Evolutionary conservation across 2,329 filamentous ascomycete species (phyloP).

Genomic region (Neonectria hederae): DNA sequence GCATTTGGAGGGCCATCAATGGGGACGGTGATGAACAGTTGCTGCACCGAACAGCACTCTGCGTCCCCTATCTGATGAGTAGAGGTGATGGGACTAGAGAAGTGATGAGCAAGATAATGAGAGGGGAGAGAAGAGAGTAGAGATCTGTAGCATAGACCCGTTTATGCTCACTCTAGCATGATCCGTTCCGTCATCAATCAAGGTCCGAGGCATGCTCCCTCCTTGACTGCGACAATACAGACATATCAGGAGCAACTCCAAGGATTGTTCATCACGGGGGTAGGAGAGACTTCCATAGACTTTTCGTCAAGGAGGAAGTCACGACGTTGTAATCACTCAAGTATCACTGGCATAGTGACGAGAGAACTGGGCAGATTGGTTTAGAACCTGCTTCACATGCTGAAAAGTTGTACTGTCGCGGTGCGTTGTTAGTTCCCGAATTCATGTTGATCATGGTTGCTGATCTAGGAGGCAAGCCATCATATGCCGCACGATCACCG

Average conservation of each 20-base stretch:
- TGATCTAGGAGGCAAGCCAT: neutral
- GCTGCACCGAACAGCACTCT: neutral
- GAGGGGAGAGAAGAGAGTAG: neutral
- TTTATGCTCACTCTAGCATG: neutral
- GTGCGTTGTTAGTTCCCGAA: too few species aligned
- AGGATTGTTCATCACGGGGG: too few species aligned
- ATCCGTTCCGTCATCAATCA: neutral
- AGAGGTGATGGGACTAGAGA: too few species aligned
- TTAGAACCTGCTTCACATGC: neutral
- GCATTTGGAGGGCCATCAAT: too few species aligned
- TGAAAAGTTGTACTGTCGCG: neutral
- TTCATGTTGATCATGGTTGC: neutral
- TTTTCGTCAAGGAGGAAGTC: neutral
- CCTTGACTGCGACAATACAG: neutral
- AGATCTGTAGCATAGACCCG: neutral
- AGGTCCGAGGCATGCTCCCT: neutral
- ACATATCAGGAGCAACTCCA: neutral
- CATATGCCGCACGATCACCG: neutral
- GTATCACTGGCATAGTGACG: neutral
- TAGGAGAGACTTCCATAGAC: neutral
- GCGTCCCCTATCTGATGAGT: neutral
- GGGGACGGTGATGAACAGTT: neutral
- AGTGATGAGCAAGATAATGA: too few species aligned
- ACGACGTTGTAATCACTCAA: neutral
- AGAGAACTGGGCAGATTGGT: neutral